A percentile compares a stretch with the other conserved stretches of the same genome.
Evolutionary conservation across 768 basidiomycete species (phyloP).

Genomic region (Porpolomopsis calyptriformis): DNA sequence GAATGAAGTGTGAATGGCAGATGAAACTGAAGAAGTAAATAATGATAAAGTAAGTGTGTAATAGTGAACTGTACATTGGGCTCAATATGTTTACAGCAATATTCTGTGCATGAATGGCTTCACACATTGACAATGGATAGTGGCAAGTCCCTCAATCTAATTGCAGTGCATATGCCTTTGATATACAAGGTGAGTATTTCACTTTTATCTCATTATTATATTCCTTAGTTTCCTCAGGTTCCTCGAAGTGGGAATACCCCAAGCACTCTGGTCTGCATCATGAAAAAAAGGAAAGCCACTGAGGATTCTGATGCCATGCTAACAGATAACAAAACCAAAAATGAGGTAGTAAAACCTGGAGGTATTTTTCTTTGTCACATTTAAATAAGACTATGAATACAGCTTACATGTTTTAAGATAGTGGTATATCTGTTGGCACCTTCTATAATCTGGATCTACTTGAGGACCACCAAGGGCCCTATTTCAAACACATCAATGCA

Average conservation of each 20-base stretch:
- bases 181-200: not conserved
- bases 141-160: not conserved
- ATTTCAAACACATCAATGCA: conserved; percentile 5
- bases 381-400: not conserved
- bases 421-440: not conserved
- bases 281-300: not conserved
- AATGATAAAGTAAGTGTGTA: not conserved
- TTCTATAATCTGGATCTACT: conserved; percentile 8
- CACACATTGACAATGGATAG: not conserved
- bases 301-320: too few relatives aligned
- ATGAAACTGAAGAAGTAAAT: not conserved
- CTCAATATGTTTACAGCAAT: not conserved
- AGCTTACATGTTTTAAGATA: not conserved
- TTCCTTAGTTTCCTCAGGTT: not conserved
- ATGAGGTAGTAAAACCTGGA: not conserved
- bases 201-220: not conserved
- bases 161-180: not conserved
- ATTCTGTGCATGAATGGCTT: conserved; percentile 2
- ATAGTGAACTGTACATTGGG: not conserved
- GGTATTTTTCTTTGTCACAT: not conserved
- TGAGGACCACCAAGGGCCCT: conserved; percentile 3
- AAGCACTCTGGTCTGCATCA: not conserved
- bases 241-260: not conserved
- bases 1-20: conserved; percentile 2
- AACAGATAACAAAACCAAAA: too few relatives aligned